phyloP scores from a whole-genome alignment of 2,329 filamentous ascomycete species.

The Diaporthe citriasiana region DNA sequence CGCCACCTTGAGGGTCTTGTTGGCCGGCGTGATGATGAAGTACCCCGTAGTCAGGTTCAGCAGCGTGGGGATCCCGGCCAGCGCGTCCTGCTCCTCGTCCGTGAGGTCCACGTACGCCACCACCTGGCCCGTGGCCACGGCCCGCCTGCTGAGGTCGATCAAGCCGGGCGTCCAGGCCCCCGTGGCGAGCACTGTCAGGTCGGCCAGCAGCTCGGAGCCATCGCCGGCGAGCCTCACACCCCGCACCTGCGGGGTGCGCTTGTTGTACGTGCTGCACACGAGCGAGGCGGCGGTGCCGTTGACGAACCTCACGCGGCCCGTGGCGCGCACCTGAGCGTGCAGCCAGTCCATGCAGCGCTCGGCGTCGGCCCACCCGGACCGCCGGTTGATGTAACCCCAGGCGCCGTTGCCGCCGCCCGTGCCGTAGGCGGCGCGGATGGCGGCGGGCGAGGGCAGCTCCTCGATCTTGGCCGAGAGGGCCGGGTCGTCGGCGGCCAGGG shows the following conservation, averaged over 20 bases:
- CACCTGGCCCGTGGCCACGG: conserved; percentile 85
- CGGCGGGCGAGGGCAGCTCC: conserved; percentile 59
- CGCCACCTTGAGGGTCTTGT: conserved; percentile 76
- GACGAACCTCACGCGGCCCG: conserved; percentile 69
- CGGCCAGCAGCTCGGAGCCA: conserved; percentile 57
- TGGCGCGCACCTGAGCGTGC: conserved; percentile 65
- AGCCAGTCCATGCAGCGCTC: conserved; percentile 78
- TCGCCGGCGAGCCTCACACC: conserved; percentile 66
- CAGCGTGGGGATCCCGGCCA: conserved; percentile 78
- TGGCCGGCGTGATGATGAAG: conserved; percentile 80
- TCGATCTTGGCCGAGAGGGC: conserved; percentile 56
- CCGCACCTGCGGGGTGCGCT: conserved; percentile 56
- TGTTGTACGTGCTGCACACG: conserved; percentile 48
- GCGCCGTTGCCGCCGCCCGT: conserved; percentile 69
- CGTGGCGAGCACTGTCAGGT: conserved; percentile 83
- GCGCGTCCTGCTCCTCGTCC: conserved; percentile 74
- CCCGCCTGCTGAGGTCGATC: conserved; percentile 82
- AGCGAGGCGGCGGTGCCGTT: conserved; percentile 63
- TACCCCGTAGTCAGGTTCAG: conserved; percentile 79
- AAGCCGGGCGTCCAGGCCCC: conserved; percentile 89
- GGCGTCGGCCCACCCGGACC: conserved; percentile 86
- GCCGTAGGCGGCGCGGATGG: conserved; percentile 60
- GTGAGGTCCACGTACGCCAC: conserved; percentile 84
- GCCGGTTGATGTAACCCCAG: conserved; percentile 81
- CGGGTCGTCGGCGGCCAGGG: conserved; percentile 58